phyloP scores from a whole-genome alignment of 192 early-diverging fungal species.

The Entophlyctis helioformis region DNA sequence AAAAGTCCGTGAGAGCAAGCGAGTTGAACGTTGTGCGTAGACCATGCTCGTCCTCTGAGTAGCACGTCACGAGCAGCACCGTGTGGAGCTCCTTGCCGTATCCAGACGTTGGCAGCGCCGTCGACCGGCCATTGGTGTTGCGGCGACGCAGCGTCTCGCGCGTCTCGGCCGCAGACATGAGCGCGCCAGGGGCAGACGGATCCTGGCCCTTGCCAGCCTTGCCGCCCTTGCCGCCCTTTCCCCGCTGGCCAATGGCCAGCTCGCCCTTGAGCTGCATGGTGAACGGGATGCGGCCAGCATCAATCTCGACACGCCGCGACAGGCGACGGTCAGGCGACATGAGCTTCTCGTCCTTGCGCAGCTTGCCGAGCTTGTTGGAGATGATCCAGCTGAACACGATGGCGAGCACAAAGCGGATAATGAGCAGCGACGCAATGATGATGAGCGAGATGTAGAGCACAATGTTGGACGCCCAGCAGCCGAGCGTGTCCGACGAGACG shows the following conservation, averaged over 20 bases:
- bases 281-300: no score
- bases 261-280: no score
- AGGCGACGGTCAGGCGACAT: no score
- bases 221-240: no score
- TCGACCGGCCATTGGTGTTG: no score
- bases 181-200: no score
- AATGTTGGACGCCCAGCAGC: constrained; percentile 21
- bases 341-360: constrained; percentile 23
- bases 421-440: constrained; percentile 17
- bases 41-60: constrained; percentile 60
- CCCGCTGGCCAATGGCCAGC: no score
- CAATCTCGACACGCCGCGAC: no score
- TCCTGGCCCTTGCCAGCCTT: no score
- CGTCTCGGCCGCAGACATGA: no score
- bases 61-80: constrained; percentile 84
- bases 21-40: constrained; percentile 72
- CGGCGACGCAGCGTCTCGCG: no score
- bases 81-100: constrained; percentile 23
- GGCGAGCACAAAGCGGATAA: constrained; percentile 52
- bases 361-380: constrained; percentile 61
- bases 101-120: no score
- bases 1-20: constrained; percentile 71
- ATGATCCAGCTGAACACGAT: constrained; percentile 75
- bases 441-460: constrained; percentile 22
- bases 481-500: constrained; percentile 9